Evolutionary conservation across 2,329 filamentous ascomycete genomes (phyloP).

Genomic region (Neonectria ditissima): DNA sequence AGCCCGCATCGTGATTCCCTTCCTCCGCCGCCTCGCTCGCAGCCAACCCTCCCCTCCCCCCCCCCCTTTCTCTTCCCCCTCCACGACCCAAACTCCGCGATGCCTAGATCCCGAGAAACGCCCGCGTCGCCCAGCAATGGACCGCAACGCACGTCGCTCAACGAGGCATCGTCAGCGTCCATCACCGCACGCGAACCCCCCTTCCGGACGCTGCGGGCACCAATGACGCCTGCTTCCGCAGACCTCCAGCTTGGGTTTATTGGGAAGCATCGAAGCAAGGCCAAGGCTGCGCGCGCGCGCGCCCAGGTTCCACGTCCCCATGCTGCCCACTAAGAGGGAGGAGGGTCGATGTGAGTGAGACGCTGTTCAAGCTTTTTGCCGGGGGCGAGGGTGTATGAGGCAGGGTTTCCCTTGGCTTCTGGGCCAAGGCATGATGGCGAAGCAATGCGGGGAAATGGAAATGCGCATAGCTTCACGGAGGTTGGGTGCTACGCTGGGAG

Average conservation of each 20-base stretch:
- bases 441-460: constrained; percentile 11
- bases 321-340: no score
- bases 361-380: constrained; percentile 12
- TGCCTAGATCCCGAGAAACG: constrained; percentile 39
- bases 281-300: no score
- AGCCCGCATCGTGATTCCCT: constrained; percentile 6
- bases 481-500: not conserved
- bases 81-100: constrained; percentile 12
- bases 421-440: not conserved
- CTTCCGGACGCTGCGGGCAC: constrained; percentile 40
- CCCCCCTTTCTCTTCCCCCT: no score
- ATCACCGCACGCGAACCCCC: constrained; percentile 34
- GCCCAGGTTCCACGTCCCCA: no score
- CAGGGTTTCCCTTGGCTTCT: constrained; percentile 8
- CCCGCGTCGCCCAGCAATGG: constrained; percentile 25
- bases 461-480: not conserved
- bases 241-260: constrained; percentile 30
- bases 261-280: constrained; percentile 10
- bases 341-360: constrained; percentile 20
- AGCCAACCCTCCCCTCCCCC: no score
- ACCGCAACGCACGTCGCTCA: constrained; percentile 30
- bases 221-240: constrained; percentile 33
- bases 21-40: not conserved
- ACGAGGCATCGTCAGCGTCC: constrained; percentile 31
- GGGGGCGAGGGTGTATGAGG: constrained; percentile 2